These are phyloP conservation scores for Oryza rufipogon DNA, from an alignment of 176 grass and related monocot genomes.

Conservation along the genomic window DNA sequence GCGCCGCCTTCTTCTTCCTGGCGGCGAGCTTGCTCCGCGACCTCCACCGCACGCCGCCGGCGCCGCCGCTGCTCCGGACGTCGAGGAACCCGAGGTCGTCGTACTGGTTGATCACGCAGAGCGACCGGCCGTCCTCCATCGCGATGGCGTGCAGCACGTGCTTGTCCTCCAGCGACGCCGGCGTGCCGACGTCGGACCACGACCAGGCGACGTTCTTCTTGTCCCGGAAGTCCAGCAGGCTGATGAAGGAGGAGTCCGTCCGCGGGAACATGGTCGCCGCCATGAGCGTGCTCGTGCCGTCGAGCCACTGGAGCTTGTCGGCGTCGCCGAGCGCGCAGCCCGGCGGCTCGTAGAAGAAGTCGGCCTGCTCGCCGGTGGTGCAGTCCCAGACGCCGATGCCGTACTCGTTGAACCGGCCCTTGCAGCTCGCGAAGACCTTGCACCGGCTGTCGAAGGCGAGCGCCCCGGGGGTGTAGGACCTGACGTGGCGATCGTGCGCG, in stretches of 20 bases:
- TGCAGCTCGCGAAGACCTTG: conserved; percentile 77
- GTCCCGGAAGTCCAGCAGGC: conserved; percentile 71
- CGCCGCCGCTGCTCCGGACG: conserved; percentile 47
- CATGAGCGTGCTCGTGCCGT: conserved; percentile 55
- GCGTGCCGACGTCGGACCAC: conserved; percentile 68
- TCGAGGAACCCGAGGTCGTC: conserved; percentile 89
- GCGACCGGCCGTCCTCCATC: conserved; percentile 53
- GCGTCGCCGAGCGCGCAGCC: conserved; percentile 77
- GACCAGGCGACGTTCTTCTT: conserved; percentile 75
- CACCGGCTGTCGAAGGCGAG: conserved; percentile 20
- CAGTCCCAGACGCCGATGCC: conserved; percentile 76
- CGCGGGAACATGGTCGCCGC: conserved; percentile 80
- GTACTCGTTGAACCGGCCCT: conserved; percentile 85
- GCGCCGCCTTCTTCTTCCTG: conserved; percentile 31
- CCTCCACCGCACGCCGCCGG: conserved; percentile 69
- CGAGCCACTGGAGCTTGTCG: conserved; percentile 82
- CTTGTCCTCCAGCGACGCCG: conserved; percentile 71
- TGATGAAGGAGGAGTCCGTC: conserved; percentile 74
- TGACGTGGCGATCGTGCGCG: conserved; percentile 46
- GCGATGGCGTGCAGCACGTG: conserved; percentile 69
- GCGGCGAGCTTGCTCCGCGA: conserved; percentile 73
- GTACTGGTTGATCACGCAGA: conserved; percentile 85
- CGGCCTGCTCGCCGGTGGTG: conserved; percentile 59
- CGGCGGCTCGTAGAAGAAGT: conserved; percentile 84
- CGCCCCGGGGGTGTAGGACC: conserved; percentile 77